Base-by-base conservation (phyloP, 1,139 yeast genomes). In the Diutina scorzettiae region DNA sequence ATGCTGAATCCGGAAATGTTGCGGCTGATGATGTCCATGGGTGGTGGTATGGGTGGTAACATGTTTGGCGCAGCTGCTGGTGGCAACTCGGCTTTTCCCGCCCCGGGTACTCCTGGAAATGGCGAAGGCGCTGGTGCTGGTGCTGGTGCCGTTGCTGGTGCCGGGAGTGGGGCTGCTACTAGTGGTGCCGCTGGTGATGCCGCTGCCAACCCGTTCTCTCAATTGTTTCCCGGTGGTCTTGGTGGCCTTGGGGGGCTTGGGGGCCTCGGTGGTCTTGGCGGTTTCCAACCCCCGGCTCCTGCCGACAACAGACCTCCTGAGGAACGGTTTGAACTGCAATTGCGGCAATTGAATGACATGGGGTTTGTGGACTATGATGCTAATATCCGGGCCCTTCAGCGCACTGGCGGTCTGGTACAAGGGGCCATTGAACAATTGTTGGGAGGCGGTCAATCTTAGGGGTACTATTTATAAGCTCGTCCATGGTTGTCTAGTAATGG, bases 371-470 rank as follows among this genome's bases (percentile, higher is more conserved):
- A 91, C 52, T 91, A 89, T 56, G 97, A 91, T 51, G 73, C 85
- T 52, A 91, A 91, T 55, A 87, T 91, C 17, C 80, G 80, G 21
- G 97, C 97, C 1, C 71, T 91, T 54, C 78, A 96, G 66, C 78
- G 97, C 63, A 78, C 93, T 45, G 97, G 97, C 21, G 98, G 98
- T 11, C 84, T 89, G 51, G 97, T 91, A 17, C 96, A 91, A 62
- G 97, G 97, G 34, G 98, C 98, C 12, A 72, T 91, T 44, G 96
- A 89, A 60, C 84, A 86, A 46, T 68, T 91, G 53, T 72, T 91
- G 47, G 45, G 39, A 5, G 39, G 39, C 12, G 33, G 33, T 17
- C 7, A 12, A 14, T 5, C 8, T 27, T 27, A 27, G 30, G 14
- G 5, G 5, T 27, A 27, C n/a, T n/a, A n/a, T n/a, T n/a, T n/a